phyloP scores from a whole-genome alignment of 495 filamentous ascomycete species.

The Hyaloscypha hepaticicola region DNA sequence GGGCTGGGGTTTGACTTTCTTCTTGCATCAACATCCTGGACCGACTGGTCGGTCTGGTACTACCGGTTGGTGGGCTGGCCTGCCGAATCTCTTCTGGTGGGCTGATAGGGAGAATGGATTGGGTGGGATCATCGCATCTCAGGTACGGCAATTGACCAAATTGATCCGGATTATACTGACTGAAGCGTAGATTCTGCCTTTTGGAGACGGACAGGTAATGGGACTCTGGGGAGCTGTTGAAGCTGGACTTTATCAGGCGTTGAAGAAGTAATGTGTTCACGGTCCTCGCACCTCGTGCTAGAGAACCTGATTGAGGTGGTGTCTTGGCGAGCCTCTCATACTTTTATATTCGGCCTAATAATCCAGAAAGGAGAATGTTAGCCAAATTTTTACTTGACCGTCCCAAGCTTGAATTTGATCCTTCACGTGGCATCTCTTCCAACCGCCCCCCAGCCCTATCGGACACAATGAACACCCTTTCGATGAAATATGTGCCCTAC shows the following conservation, averaged over 20 bases:
- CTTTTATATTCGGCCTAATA: not conserved
- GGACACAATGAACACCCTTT: too few species aligned
- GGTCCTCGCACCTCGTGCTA: not conserved
- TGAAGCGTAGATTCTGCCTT: conserved; percentile 29
- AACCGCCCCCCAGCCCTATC: too few species aligned
- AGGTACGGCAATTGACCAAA: conserved; percentile 43
- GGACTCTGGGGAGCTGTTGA: conserved; percentile 43
- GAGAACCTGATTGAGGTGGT: not conserved
- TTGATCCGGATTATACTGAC: not conserved
- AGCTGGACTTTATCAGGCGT: conserved; percentile 35
- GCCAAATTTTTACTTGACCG: too few species aligned
- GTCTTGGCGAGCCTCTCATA: not conserved
- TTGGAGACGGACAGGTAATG: conserved; percentile 32
- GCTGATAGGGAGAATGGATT: conserved; percentile 57
- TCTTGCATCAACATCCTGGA: conserved; percentile 43
- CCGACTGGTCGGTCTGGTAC: conserved; percentile 48
- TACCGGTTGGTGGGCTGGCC: conserved; percentile 57
- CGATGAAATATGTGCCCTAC: too few species aligned
- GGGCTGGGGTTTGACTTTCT: conserved; percentile 61
- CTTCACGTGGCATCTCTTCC: too few species aligned
- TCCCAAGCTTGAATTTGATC: too few species aligned
- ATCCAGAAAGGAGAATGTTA: not conserved
- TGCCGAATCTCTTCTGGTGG: conserved; percentile 64
- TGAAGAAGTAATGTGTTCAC: not conserved
- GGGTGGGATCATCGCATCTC: conserved; percentile 54